These are phyloP conservation scores for Candida parachauliodes DNA, from an alignment of 805 yeast genomes.

Conservation along the genomic window DNA sequence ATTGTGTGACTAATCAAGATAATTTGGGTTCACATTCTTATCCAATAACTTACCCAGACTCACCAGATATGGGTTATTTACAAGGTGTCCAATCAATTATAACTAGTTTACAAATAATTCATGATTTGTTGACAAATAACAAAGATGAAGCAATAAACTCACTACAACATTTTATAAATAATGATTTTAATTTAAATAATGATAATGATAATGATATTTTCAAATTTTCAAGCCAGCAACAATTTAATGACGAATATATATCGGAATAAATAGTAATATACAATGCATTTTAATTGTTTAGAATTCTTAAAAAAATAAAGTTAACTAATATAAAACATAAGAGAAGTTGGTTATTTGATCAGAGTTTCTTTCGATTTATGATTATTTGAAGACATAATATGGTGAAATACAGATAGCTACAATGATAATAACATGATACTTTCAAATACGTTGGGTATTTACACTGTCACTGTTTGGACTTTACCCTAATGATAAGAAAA, in stretches of 20 bases:
- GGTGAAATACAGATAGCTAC: too few species aligned
- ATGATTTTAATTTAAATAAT: slow-evolving; percentile 6
- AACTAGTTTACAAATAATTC: slow-evolving; percentile 45
- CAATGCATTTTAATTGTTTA: too few species aligned
- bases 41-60: slow-evolving; percentile 66
- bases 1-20: slow-evolving; percentile 71
- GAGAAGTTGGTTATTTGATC: too few species aligned
- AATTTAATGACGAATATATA: slow-evolving; percentile 20
- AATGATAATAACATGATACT: too few species aligned
- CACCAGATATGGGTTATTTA: slow-evolving; percentile 79
- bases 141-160: slow-evolving; percentile 16
- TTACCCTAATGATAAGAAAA: too few species aligned
- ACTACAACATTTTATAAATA: slow-evolving; percentile 12
- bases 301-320: too few species aligned
- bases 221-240: slow-evolving; percentile 18
- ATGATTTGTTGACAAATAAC: slow-evolving; percentile 6
- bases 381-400: too few species aligned
- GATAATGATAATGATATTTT: slow-evolving; percentile 14
- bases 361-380: too few species aligned
- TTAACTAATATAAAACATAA: too few species aligned
- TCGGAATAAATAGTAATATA: slow-evolving; percentile 19
- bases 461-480: too few species aligned
- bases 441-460: too few species aligned
- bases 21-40: slow-evolving; percentile 20
- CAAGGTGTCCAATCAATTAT: slow-evolving; percentile 75